phyloP scores from a whole-genome alignment of 192 early-diverging fungal genomes.

The Umbelopsis isabellina region DNA sequence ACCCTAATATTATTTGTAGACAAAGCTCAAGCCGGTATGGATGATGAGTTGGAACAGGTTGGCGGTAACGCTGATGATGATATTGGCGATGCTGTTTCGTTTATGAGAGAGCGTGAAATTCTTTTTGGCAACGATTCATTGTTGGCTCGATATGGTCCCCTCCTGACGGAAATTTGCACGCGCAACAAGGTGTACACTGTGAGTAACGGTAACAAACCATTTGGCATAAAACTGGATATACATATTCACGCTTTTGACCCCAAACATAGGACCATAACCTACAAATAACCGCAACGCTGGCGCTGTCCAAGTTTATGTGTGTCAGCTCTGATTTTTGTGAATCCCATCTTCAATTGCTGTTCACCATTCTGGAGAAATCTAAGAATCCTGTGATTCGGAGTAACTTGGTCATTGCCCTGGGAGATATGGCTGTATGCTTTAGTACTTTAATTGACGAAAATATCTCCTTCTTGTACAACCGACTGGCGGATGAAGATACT shows the following conservation, averaged over 20 bases:
- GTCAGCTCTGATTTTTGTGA: conserved; percentile 95
- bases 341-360: conserved; percentile 83
- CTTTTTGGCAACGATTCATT: conserved; percentile 80
- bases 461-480: conserved; percentile 92
- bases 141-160: conserved; percentile 77
- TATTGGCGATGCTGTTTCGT: conserved; percentile 84
- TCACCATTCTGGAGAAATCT: conserved; percentile 87
- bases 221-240: too few species aligned
- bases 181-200: conserved; percentile 83
- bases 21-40: conserved; percentile 47
- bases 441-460: conserved; percentile 97
- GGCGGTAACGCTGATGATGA: conserved; percentile 95
- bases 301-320: conserved; percentile 98
- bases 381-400: conserved; percentile 85
- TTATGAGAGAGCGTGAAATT: conserved; percentile 91
- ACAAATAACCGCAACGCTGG: conserved; percentile 84
- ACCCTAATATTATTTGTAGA: conserved; percentile 25
- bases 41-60: conserved; percentile 93
- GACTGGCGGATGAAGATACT: conserved; percentile 79
- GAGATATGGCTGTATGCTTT: conserved; percentile 98
- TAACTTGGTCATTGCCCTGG: conserved; percentile 96
- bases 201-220: conserved; percentile 23
- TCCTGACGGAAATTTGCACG: conserved; percentile 82
- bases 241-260: neutral
- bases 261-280: conserved; percentile 71